Percentiles rank a stretch among this genome's conserved stretches.
Conservation (phyloP, 164 flowering plant species). For the Malania oleifera region DNA sequence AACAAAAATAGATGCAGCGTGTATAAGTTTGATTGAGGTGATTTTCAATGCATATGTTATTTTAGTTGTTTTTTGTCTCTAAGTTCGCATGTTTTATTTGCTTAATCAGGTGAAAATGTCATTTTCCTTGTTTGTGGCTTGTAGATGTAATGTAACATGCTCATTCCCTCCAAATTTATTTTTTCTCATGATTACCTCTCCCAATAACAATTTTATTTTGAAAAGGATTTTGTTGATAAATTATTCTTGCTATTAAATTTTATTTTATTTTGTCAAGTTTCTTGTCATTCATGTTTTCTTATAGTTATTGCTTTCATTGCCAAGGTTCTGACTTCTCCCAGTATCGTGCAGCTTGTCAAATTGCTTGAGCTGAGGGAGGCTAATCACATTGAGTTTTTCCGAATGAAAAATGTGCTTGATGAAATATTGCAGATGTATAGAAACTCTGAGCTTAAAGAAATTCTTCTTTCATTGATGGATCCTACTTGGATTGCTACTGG, state of each 20-base stretch:
- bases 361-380: conserved; percentile 84
- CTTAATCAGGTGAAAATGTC: background rate
- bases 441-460: conserved; percentile 55
- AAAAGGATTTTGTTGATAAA: too few relatives aligned
- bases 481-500: conserved; percentile 95
- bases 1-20: too few relatives aligned
- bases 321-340: background rate
- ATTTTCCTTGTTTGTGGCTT: background rate
- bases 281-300: background rate
- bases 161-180: conserved; percentile 4
- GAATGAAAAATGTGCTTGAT: conserved; percentile 84
- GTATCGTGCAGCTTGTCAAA: conserved; percentile 81
- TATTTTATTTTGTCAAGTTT: background rate
- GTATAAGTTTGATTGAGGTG: too few relatives aligned
- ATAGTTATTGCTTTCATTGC: background rate
- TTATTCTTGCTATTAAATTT: background rate
- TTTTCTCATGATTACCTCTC: background rate
- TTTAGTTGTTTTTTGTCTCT: too few relatives aligned
- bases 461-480: conserved; percentile 62
- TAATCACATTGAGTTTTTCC: conserved; percentile 85
- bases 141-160: background rate
- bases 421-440: conserved; percentile 64
- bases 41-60: too few relatives aligned
- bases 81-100: too few relatives aligned
- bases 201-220: background rate